These are phyloP conservation scores for Daldinia eschscholtzii DNA, from an alignment of 2,329 filamentous ascomycete genomes.

Conservation along the genomic window DNA sequence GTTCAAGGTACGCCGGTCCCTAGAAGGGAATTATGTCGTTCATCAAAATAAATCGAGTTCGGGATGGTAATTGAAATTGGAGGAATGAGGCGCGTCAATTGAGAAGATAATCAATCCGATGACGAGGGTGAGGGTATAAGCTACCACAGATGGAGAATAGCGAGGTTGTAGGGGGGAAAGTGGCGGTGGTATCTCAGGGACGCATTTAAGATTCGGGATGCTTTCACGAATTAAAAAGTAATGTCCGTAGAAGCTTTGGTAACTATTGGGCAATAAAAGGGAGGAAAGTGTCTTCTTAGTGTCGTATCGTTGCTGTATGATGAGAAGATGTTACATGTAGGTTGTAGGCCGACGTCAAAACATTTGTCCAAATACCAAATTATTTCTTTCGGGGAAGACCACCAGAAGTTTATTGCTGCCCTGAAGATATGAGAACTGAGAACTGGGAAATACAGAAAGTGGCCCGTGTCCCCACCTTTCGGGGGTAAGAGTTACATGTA, in stretches of 20 bases:
- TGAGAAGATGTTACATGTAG: slow-evolving; percentile 5
- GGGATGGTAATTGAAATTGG: slow-evolving; percentile 9
- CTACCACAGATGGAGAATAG: slow-evolving; percentile 18
- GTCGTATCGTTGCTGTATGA: slow-evolving; percentile 6
- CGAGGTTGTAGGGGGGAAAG: slow-evolving; percentile 7
- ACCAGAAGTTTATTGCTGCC: slow-evolving; percentile 12
- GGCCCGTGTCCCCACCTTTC: slow-evolving; percentile 23
- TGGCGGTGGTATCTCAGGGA: slow-evolving; percentile 19
- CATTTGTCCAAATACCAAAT: slow-evolving; percentile 19
- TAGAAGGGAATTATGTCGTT: slow-evolving; percentile 1
- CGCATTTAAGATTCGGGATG: slow-evolving; percentile 9
- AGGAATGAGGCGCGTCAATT: slow-evolving; percentile 27
- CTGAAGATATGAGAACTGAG: slow-evolving; percentile 19
- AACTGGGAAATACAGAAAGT: slow-evolving; percentile 9
- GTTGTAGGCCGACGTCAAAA: slow-evolving; percentile 39
- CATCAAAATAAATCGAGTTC: slow-evolving; percentile 20
- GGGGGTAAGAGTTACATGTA: not conserved
- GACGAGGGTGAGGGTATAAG: slow-evolving; percentile 9
- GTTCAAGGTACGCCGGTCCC: slow-evolving; percentile 14
- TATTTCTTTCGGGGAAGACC: slow-evolving; percentile 10
- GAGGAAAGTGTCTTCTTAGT: not conserved
- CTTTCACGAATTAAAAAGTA: slow-evolving; percentile 5
- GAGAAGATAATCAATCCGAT: slow-evolving; percentile 15
- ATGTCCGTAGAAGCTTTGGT: slow-evolving; percentile 1
- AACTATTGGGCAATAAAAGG: not conserved